Base-by-base conservation (phyloP, 257 asterid species). In the Capsicum baccatum region DNA sequence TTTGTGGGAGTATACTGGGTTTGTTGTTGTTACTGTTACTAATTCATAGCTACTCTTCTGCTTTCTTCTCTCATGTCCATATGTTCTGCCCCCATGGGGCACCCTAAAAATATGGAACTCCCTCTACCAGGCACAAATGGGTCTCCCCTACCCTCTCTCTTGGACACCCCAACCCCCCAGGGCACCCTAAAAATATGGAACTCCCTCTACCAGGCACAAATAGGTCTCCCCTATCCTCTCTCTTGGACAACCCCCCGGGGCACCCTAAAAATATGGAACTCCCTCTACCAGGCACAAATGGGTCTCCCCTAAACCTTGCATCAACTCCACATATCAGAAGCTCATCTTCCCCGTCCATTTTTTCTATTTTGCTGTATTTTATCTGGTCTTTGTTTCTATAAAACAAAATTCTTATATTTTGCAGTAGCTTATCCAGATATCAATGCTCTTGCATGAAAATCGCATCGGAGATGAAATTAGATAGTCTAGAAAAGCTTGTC, bases 271-370 rank as follows among this genome's bases (percentile, higher is more conserved):
- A 67, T 3, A 35, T 67, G 48, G 14, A 67, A 48, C 74, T 14
- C 57, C 17, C 37, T 42, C 55, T 17, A 39, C 21, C 78, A 67
- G 12, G 48, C 74, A 39, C 33, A 39, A 69, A 69, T 69, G 54
- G 54, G 16, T 70, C 56, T 17, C 56, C 76, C 74, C 74, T 1
- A 1, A 67, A 37, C 13, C 74, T 37, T 67, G 76, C 21, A 67
- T 67, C 76, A 67, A 70, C 79, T 47, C 79, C 79, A 71, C 17
- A 44, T 47, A 44, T 71, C 79, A 42, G 15, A 71, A 5, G 10
- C 37, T 42, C 79, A 17, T 71, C 79, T 71, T 71, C 0, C 10
- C 8, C 57, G 57, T 4, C 79, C 79, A 44, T 70, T 70, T 70
- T 67, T 68, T 17, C 52, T 42, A n/a, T 4, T 71, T 47, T n/a